Percentiles rank a stretch among this genome's conserved stretches.
Evolutionary conservation across 2,329 filamentous ascomycete genomes (phyloP).

Genomic region (Microcera coccophila): DNA sequence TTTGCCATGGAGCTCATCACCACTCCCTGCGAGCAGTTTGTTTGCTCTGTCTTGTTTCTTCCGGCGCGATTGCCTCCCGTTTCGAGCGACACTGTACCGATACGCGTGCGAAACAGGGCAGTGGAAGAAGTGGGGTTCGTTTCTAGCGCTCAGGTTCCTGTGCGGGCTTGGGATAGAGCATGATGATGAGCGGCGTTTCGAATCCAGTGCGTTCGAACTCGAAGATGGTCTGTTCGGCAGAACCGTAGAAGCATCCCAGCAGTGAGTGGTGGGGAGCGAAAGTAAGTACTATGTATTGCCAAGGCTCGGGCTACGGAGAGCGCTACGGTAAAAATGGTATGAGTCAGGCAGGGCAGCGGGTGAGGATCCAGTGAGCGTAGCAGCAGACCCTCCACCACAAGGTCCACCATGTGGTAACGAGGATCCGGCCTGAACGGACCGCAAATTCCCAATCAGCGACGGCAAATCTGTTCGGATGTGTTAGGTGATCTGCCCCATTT

Average conservation of each 20-base stretch:
- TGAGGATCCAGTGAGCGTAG: conserved; percentile 5
- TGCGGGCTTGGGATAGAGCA: too few relatives aligned
- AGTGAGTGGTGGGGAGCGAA: background rate
- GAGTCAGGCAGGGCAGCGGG: conserved; percentile 12
- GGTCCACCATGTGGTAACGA: conserved; percentile 12
- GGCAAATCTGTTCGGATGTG: background rate
- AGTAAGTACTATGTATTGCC: background rate
- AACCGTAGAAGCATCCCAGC: background rate
- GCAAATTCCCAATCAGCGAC: conserved; percentile 1
- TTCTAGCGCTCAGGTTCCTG: too few relatives aligned
- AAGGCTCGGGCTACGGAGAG: background rate
- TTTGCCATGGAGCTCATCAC: too few relatives aligned
- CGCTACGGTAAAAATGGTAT: conserved; percentile 9
- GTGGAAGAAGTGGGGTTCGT: too few relatives aligned
- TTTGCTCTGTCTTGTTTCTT: too few relatives aligned
- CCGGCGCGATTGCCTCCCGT: too few relatives aligned
- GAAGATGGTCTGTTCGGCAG: background rate
- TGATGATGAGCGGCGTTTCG: too few relatives aligned
- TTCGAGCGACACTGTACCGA: too few relatives aligned
- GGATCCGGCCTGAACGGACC: conserved; percentile 7
- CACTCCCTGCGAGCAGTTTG: too few relatives aligned
- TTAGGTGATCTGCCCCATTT: background rate
- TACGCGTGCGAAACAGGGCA: too few relatives aligned
- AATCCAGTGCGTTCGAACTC: too few relatives aligned
- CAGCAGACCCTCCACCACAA: conserved; percentile 2